Evolutionary conservation across 495 filamentous ascomycete species (phyloP).

Genomic region (Xylaria acuta): DNA sequence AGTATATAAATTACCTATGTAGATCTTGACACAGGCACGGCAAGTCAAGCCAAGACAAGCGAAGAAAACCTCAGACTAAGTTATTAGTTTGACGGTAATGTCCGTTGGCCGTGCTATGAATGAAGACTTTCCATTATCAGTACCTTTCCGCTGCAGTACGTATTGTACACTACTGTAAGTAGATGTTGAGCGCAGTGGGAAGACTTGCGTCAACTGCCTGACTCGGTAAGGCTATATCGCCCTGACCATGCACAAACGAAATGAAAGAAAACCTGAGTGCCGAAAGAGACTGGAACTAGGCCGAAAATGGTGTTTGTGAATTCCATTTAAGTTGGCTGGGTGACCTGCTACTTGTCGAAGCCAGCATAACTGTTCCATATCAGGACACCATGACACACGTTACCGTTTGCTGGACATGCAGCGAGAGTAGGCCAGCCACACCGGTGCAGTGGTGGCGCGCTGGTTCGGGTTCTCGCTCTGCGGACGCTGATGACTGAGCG

Average conservation of each 20-base stretch:
- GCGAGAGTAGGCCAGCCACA: neutral
- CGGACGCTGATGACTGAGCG: neutral
- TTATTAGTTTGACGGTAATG: slow-evolving; percentile 9
- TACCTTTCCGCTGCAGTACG: neutral
- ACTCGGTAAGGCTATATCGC: slow-evolving; percentile 12
- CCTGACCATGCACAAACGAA: neutral
- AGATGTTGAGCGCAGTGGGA: neutral
- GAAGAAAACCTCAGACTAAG: neutral
- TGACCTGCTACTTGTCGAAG: neutral
- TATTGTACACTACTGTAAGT: neutral
- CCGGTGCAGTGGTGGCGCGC: neutral
- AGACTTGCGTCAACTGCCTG: slow-evolving; percentile 8
- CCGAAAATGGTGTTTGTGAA: neutral
- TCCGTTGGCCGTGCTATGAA: neutral
- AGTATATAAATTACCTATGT: neutral
- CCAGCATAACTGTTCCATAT: neutral
- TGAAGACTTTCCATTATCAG: neutral
- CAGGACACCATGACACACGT: neutral
- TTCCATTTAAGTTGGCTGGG: slow-evolving; percentile 11
- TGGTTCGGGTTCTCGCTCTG: slow-evolving; percentile 5
- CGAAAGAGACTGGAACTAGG: neutral
- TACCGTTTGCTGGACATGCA: neutral
- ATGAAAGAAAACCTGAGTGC: slow-evolving; percentile 3
- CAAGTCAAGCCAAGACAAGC: neutral
- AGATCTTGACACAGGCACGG: no score